These are phyloP conservation scores for Colletotrichum chlorophyti DNA, from an alignment of 2,329 filamentous ascomycete species.

Conservation along the genomic window DNA sequence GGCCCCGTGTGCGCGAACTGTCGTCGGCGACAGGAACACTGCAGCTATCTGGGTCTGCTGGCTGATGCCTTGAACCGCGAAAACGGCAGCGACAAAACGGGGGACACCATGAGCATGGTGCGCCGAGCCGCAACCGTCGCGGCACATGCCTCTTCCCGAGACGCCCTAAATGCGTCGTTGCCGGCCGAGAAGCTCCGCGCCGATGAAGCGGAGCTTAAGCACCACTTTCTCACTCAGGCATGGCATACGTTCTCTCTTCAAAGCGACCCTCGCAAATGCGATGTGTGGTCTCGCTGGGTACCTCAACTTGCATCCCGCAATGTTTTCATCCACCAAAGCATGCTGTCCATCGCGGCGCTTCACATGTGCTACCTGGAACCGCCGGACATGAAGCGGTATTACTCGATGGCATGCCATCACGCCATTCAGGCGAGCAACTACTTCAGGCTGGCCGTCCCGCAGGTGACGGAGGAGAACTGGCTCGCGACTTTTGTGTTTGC, in stretches of 20 bases:
- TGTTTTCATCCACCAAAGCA: constrained; percentile 27
- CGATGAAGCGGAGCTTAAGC: constrained; percentile 28
- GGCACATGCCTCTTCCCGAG: constrained; percentile 25
- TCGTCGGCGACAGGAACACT: constrained; percentile 25
- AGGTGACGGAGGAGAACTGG: constrained; percentile 29
- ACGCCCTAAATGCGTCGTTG: constrained; percentile 20
- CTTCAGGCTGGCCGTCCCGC: constrained; percentile 23
- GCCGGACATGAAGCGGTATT: constrained; percentile 26
- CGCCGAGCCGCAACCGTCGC: constrained; percentile 26
- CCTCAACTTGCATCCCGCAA: constrained; percentile 27
- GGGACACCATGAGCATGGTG: constrained; percentile 21
- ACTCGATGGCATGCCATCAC: constrained; percentile 28
- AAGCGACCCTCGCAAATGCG: constrained; percentile 24
- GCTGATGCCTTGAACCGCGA: constrained; percentile 28
- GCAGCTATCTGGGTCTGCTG: constrained; percentile 28
- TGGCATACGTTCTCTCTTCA: constrained; percentile 28
- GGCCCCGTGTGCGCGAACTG: constrained; percentile 29
- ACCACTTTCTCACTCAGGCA: constrained; percentile 29
- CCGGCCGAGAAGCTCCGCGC: constrained; percentile 27
- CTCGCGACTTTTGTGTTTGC: constrained; percentile 24
- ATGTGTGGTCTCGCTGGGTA: constrained; percentile 29
- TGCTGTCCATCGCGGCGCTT: constrained; percentile 28
- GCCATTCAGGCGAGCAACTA: constrained; percentile 30
- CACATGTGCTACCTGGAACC: constrained; percentile 29
- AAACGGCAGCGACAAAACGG: constrained; percentile 9